Conservation (phyloP, 1,284 basidiomycete species). For the Rugosomyces carneus region DNA sequence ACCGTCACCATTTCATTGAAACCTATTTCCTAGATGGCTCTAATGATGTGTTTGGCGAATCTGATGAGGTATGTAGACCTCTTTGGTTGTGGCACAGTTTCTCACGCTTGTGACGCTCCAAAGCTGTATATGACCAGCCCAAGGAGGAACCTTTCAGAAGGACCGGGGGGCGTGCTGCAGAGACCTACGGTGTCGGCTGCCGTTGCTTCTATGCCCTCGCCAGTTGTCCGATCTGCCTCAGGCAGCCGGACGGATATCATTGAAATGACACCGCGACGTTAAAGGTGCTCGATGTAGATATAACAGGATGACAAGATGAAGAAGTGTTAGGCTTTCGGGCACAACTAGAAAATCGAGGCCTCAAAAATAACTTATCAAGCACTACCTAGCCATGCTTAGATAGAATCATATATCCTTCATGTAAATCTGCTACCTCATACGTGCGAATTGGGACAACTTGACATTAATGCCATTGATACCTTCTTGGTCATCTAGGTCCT, state of each 20-base stretch:
- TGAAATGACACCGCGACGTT: conserved; percentile 27
- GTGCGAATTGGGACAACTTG: too few species aligned
- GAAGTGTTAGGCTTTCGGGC: too few species aligned
- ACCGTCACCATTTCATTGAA: neutral
- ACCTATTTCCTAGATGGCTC: conserved; percentile 32
- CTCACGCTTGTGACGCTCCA: neutral
- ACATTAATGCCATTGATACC: too few species aligned
- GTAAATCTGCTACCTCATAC: too few species aligned
- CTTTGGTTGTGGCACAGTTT: neutral
- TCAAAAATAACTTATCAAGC: too few species aligned
- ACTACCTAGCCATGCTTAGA: too few species aligned
- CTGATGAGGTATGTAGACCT: conserved; percentile 34
- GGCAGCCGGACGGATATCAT: conserved; percentile 20
- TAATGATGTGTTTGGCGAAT: conserved; percentile 50
- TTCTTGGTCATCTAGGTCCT: too few species aligned
- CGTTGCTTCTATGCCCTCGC: conserved; percentile 15
- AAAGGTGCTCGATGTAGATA: too few species aligned
- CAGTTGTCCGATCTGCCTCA: conserved; percentile 8
- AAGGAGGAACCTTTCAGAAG: conserved; percentile 22
- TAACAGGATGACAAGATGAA: too few species aligned
- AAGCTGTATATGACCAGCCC: conserved; percentile 33
- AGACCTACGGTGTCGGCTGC: conserved; percentile 15
- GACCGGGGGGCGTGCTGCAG: conserved; percentile 13
- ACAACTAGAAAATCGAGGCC: too few species aligned
- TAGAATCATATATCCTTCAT: too few species aligned